Base-by-base conservation (phyloP, 1,284 basidiomycete species). In the Cutaneotrichosporon dermatis region DNA sequence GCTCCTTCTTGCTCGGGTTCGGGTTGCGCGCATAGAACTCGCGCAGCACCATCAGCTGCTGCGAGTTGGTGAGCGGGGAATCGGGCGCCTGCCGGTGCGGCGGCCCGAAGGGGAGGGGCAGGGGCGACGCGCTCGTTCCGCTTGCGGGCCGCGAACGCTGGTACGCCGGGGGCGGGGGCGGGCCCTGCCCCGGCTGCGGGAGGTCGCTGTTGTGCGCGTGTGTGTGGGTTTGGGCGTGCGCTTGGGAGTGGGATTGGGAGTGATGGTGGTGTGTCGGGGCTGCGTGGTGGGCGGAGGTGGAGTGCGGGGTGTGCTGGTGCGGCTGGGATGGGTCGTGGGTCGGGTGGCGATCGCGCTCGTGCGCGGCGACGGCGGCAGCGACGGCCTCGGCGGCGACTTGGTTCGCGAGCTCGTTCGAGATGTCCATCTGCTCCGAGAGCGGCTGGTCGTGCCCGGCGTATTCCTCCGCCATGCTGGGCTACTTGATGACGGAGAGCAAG, bases 1-100 rank as follows among this genome's bases (percentile, higher is more conserved):
- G 59, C 4, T 76, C 71, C 51, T 55, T 58, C 48, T 66, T 71
- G n/a, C 65, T 60, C 7, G 75, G 75, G 58, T 69, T 72, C 6
- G 75, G 75, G 57, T 76, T 76, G 1, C 68, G 55, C 9, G 70
- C 65, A 48, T 75, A 76, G 6, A 61, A 65, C 52, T 72, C 71
- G 37, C 75, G 65, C 40, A 76, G 60, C 2, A 75, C 63, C 9
- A 61, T 61, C 16, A 76, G 66, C 58, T 76, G 75, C 50, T 71
- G 66, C 25, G 65, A 39, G 54, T 68, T 68, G 12, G 53, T 52
- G 11, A 67, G 45, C 15, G 59, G 62, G 1, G 25, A 36, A 39
- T 66, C 58, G 1, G 65, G 65, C 9, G 62, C 65, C 25, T 64
- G 65, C 7, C 65, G 46, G 43, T 55, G 57, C 34, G 46, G 56